Base-by-base conservation (phyloP, 2,329 filamentous ascomycete genomes). In the Aspergillus carbonarius region DNA sequence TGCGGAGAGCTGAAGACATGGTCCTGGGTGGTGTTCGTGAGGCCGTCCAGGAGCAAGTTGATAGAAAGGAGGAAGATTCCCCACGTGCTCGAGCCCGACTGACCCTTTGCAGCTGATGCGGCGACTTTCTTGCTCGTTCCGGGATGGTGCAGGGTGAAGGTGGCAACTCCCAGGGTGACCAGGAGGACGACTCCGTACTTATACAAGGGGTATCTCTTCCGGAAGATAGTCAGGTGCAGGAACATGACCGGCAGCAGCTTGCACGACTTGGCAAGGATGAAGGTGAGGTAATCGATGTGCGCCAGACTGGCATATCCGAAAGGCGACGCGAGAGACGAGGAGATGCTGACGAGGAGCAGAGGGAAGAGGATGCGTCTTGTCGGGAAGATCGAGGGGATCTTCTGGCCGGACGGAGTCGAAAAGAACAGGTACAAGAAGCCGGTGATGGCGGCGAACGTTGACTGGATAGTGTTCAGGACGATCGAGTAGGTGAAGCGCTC, bases 231-330 rank as follows among this genome's bases (percentile, higher is more conserved):
- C 70, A 98, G 86, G 80, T 99, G 93, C 40, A 99, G 84, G 70
- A 95, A 88, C 95, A 99, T 98, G 71, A 99, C 95, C 2, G 95
- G 95, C n/a, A 99, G 87, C 18, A 99, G 85, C 81, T 99, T 99
- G 88, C 95, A 99, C 68, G 89, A 93, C 79, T 99, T 98, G 68
- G 95, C 93, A 42, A 99, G 89, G 67, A 97, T 91, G 78, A 96
- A 98, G 30, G 95, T 97, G 71, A 98, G 91, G 78, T 98, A 98
- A 84, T 98, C 95, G 77, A 98, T 92, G 75, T 98, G 92, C 37
- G 89, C 88, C 52, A 98, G 87, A 59, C 88, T 90, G 51, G 95
- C 93, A 78, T 98, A 98, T 67, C 93, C 95, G 71, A 97, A 97
- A 2, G 93, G 93, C n/a, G 89, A 92, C 39, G 93, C 92, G 54